Conservation (phyloP, 345 rosid genomes). For the Citrus australasica region DNA sequence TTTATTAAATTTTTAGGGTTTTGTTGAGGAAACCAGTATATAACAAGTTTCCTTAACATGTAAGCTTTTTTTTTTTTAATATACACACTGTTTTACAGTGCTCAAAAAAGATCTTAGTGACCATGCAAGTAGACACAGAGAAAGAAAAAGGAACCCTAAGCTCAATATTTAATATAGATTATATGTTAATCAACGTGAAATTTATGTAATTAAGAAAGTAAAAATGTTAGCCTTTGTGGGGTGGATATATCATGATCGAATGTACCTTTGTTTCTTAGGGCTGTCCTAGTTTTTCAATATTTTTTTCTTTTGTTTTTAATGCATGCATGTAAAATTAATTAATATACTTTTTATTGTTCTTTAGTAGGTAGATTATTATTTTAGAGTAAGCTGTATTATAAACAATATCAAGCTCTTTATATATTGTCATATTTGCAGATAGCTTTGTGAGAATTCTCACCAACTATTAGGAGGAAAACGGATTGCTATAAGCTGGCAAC, state of each 20-base stretch:
- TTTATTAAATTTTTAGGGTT: constrained; percentile 35
- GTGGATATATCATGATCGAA: constrained; percentile 41
- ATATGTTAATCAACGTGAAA: neutral
- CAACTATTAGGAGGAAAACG: neutral
- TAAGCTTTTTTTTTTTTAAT: constrained; percentile 20
- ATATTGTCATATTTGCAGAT: neutral
- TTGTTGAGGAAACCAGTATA: neutral
- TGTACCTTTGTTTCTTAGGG: constrained; percentile 32
- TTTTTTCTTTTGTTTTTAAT: neutral
- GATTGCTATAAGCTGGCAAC: neutral
- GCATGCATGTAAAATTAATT: constrained; percentile 19
- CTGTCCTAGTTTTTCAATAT: constrained; percentile 11
- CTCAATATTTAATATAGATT: constrained; percentile 6
- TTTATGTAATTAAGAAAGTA: constrained; percentile 1
- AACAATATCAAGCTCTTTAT: neutral
- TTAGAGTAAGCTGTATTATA: neutral
- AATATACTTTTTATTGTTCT: neutral
- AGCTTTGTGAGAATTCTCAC: neutral
- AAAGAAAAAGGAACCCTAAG: constrained; percentile 17
- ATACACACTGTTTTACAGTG: constrained; percentile 14
- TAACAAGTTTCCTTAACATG: constrained; percentile 24
- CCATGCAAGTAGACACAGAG: constrained; percentile 29
- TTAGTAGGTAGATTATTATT: constrained; percentile 4
- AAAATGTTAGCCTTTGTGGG: constrained; percentile 33
- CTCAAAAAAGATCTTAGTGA: constrained; percentile 18